phyloP scores from a whole-genome alignment of 1,284 basidiomycete species.

The Ustilago nuda region DNA sequence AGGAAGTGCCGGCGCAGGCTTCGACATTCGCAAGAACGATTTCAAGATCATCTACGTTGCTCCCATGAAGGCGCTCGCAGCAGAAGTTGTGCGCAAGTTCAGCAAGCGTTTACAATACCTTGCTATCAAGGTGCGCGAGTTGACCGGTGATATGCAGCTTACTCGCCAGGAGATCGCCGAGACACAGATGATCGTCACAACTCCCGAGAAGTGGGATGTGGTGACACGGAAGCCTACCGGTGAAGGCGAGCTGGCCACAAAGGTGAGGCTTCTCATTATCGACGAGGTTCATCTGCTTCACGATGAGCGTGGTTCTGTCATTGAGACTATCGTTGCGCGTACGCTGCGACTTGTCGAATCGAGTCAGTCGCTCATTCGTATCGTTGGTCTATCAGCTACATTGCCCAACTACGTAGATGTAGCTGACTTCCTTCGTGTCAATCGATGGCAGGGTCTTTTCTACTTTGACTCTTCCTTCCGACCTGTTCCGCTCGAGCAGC shows the following conservation, averaged over 20 bases:
- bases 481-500: slow-evolving; percentile 96
- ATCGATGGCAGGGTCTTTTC: slow-evolving; percentile 89
- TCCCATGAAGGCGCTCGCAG: slow-evolving; percentile 97
- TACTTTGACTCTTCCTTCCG: slow-evolving; percentile 98
- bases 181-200: slow-evolving; percentile 98
- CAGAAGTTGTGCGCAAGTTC: slow-evolving; percentile 94
- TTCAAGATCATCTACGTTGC: slow-evolving; percentile 99
- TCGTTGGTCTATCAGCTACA: slow-evolving; percentile 97
- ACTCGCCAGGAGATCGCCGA: slow-evolving; percentile 92
- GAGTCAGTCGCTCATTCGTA: slow-evolving; percentile 95
- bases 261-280: slow-evolving; percentile 93
- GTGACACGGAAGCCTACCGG: slow-evolving; percentile 97
- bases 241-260: slow-evolving; percentile 88
- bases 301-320: slow-evolving; percentile 97
- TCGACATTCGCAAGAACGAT: slow-evolving; percentile 60
- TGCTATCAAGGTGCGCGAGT: slow-evolving; percentile 85
- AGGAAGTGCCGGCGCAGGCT: slow-evolving; percentile 38
- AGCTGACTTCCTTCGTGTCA: slow-evolving; percentile 92
- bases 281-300: slow-evolving; percentile 98
- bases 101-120: slow-evolving; percentile 91
- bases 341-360: slow-evolving; percentile 95
- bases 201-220: slow-evolving; percentile 99
- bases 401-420: slow-evolving; percentile 98
- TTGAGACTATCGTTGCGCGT: slow-evolving; percentile 97
- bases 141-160: slow-evolving; percentile 99